Conservation (phyloP, 352 stramenopile genomes). For the Plasmopara muralis region DNA sequence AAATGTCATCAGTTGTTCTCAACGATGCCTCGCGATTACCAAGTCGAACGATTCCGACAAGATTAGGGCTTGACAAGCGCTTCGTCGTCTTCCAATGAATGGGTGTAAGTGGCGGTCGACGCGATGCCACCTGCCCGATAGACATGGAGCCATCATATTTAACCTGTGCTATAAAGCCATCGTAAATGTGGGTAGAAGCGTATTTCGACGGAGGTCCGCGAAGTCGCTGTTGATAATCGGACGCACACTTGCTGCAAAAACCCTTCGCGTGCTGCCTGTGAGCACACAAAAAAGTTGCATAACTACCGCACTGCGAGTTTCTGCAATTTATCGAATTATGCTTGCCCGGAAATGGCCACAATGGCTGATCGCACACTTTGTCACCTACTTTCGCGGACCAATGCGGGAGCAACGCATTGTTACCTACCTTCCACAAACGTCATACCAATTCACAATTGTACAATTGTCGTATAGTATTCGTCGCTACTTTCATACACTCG, state of each 20-base stretch:
- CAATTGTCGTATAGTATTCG: constrained; percentile 72
- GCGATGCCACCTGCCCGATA: constrained; percentile 48
- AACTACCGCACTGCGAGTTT: constrained; percentile 38
- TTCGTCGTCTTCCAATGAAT: constrained; percentile 84
- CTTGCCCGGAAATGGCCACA: constrained; percentile 49
- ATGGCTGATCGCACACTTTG: constrained; percentile 57
- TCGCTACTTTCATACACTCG: constrained; percentile 66
- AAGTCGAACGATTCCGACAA: constrained; percentile 75
- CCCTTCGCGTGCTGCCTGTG: constrained; percentile 48
- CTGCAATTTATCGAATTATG: constrained; percentile 30
- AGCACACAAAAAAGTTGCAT: constrained; percentile 56
- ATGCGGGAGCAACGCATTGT: constrained; percentile 72
- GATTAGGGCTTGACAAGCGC: constrained; percentile 63
- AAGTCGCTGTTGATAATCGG: constrained; percentile 40
- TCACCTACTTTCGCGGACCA: constrained; percentile 49
- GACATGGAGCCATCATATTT: constrained; percentile 62
- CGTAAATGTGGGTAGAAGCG: constrained; percentile 81
- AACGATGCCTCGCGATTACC: constrained; percentile 42
- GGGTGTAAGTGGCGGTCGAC: constrained; percentile 39
- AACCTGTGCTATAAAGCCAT: constrained; percentile 38
- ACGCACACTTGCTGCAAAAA: constrained; percentile 53
- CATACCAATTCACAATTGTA: constrained; percentile 81
- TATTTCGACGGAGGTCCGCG: constrained; percentile 43
- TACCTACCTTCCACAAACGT: constrained; percentile 82
- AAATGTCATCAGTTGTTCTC: constrained; percentile 43